These are phyloP conservation scores for Kodamaea restingae DNA, from an alignment of 805 yeast genomes.

Conservation along the genomic window DNA sequence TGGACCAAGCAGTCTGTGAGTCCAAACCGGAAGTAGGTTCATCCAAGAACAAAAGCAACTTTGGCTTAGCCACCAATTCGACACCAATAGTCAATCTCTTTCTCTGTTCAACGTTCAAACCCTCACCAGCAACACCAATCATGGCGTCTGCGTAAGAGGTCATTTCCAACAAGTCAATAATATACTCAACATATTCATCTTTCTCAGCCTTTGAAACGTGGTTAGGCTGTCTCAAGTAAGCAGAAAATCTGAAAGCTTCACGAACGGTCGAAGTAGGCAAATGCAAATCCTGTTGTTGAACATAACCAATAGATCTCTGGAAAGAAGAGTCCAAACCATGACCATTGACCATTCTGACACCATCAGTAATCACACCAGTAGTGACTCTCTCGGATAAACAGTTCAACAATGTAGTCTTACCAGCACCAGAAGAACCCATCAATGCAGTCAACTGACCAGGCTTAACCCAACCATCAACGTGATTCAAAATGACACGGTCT, in stretches of 20 bases:
- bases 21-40: conserved; percentile 45
- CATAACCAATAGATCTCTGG: conserved; percentile 33
- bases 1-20: conserved; percentile 43
- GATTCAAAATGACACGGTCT: conserved; percentile 54
- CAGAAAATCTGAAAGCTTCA: conserved; percentile 25
- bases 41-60: conserved; percentile 35
- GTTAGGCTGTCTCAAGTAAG: conserved; percentile 25
- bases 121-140: conserved; percentile 34
- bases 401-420: conserved; percentile 44
- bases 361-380: conserved; percentile 23
- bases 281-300: conserved; percentile 33
- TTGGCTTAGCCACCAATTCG: conserved; percentile 40
- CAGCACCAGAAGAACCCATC: conserved; percentile 52
- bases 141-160: conserved; percentile 26
- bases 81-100: conserved; percentile 41
- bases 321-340: conserved; percentile 22
- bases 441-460: conserved; percentile 79
- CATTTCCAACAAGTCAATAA: conserved; percentile 25
- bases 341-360: conserved; percentile 36
- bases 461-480: conserved; percentile 79
- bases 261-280: conserved; percentile 30
- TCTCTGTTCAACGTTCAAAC: conserved; percentile 40
- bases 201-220: conserved; percentile 19
- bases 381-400: conserved; percentile 28
- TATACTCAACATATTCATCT: conserved; percentile 23